A percentile compares a stretch with the other conserved stretches of the same genome.
These are phyloP conservation scores for Puccinellia tenuiflora DNA, from an alignment of 176 grass and related monocot species.

Conservation along the genomic window DNA sequence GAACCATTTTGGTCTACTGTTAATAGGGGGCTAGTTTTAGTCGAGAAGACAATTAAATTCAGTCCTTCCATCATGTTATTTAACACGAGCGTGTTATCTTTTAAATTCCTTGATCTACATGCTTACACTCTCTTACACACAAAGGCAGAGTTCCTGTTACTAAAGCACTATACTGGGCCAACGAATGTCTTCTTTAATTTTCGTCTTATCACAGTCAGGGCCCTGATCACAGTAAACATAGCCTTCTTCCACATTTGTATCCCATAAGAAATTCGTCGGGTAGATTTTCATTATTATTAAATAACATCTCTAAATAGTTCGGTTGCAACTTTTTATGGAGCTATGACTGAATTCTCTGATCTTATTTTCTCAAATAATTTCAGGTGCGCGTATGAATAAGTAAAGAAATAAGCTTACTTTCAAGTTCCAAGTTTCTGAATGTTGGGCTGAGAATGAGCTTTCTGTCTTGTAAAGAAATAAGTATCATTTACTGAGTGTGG, in stretches of 20 bases:
- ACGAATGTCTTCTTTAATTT: not conserved
- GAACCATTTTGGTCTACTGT: not conserved
- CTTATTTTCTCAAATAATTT: slow-evolving; percentile 1
- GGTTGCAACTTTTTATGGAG: not conserved
- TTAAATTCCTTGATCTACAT: not conserved
- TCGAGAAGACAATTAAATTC: not conserved
- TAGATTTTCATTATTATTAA: not conserved
- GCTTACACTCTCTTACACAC: not conserved
- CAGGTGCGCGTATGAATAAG: slow-evolving; percentile 2
- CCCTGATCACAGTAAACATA: not conserved
- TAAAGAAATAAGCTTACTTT: not conserved
- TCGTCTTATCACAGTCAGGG: not conserved
- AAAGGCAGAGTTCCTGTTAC: not conserved
- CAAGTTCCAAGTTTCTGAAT: slow-evolving; percentile 1
- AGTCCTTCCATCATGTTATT: not conserved
- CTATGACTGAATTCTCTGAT: not conserved
- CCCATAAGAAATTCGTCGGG: not conserved
- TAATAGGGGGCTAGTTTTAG: not conserved
- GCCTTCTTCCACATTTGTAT: not conserved
- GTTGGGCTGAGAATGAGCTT: not conserved
- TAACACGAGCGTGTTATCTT: not conserved
- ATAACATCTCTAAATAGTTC: not conserved
- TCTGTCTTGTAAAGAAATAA: not conserved
- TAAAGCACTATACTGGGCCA: not conserved
- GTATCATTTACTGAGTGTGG: not conserved